Base-by-base conservation (phyloP, 169 alveolate species). In the Perkinsus olseni region DNA sequence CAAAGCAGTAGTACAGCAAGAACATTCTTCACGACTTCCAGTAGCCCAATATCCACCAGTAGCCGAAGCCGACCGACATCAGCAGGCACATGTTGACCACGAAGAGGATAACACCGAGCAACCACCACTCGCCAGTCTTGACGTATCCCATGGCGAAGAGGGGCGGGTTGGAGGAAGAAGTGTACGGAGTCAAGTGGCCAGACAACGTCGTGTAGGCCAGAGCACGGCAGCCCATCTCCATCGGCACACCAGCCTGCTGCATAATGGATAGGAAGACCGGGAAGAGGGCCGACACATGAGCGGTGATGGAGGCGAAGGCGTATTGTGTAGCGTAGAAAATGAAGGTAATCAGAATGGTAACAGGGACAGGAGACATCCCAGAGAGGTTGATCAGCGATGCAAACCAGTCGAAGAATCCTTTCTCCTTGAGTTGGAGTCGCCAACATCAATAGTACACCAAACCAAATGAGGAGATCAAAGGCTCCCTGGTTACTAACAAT, bases 241-340 rank as follows among this genome's bases (percentile, higher is more conserved):
- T 38, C 6, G 92, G 74, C 34, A 38, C 92, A 37, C 38, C 74
- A 1, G 74, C 21, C 38, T 38, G 38, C 82, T 62, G 82, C 82
- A 62, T 62, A 13, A 62, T 62, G 10, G 82, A 62, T 24, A 62
- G 82, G 82, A 39, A 24, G 6, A 39, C 62, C 10, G 62, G 38
- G 62, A 38, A 91, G 28, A 91, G 74, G 3, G 92, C 40, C 20
- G 92, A 38, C 38, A 40, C 50, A 21, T 91, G 92, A 28, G 92
- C 92, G n/a, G 92, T 91, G 92, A 91, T 38, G 3, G 92, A 91
- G 4, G 92, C 92, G 74, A 91, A 91, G 74, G 62, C 92, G 37
- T 91, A 91, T 38, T 91, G 92, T 0, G 74, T 37, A 17, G 37
- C 39, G 37, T 91, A 91, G 62, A 91, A 91, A 17, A 37, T 24